Evolutionary conservation across 208 protist genomes (phyloP), one percentile per base, ranked within the genome.

Genomic region (Angomonas ambiguus): DNA sequence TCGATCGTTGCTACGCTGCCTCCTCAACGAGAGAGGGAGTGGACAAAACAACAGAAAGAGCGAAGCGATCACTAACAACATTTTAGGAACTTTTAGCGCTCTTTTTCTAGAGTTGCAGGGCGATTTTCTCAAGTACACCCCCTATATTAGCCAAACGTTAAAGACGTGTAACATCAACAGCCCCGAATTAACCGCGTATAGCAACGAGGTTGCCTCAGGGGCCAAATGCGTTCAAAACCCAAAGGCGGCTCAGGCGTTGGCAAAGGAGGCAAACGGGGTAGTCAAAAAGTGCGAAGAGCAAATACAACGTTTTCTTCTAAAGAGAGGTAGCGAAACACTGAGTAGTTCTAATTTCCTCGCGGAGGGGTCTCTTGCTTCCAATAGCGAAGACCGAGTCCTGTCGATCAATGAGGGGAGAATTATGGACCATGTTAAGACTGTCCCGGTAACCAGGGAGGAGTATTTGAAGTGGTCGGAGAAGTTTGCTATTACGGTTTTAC

Each of bases 91-190:
- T n/a, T 88, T 95, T 59, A 77, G 74, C 41, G 72, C 83, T 16
- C 55, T 95, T 2, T 69, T 83, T 30, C 72, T 79, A 32, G 63
- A 80, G 62, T 53, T 92, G 33, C 88, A 95, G 69, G 67, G 67
- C 30, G 80, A 91, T 27, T 95, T 95, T 62, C 67, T 93, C 30
- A 91, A 90, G 70, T 83, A 88, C 71, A 79, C 87, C 22, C 69
- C 76, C 1, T 80, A 88, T 62, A 77, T 95, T 25, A 76, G 81
- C 5, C 77, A 83, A 32, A 74, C 79, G 1, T 65, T 95, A 13
- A 95, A 92, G 57, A 79, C 81, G 27, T 80, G 83, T 64, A 69
- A 73, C 42, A 78, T 92, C 33, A 79, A 74, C 3, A 78, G 80
- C 65, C 62, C 64, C 0, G 82, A 92, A 57, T 92, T 91, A 56